Base-by-base conservation (phyloP, 1,284 basidiomycete species). In the Vanrija pseudolonga region DNA sequence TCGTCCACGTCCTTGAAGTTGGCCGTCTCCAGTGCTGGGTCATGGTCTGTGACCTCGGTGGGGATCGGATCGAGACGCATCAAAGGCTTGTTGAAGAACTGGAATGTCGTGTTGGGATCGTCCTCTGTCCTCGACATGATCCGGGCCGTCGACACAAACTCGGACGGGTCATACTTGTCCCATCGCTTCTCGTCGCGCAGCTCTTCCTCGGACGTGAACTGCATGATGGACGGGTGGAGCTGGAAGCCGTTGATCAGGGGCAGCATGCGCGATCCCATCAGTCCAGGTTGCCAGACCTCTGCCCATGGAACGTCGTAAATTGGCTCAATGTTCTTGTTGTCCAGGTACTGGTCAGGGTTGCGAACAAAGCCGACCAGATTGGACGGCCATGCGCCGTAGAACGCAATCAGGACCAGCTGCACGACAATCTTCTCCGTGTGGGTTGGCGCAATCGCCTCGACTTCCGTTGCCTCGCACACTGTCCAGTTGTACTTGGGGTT, bases 331-430 rank as follows among this genome's bases (percentile, higher is more conserved):
- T 55, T 45, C 46, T 72, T 71, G 37, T 59, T 57, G 3, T 44
- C 53, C 24, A 74, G 58, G 50, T 74, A 74, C 12, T 62, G 46
- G 17, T 62, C 62, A 1, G 68, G 69, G 54, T 74, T 66, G 51
- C 71, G 65, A 12, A 67, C 57, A 48, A 73, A 74, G 1, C 68
- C 71, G 28, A 73, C 61, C n/a, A 72, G 61, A 54, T 74, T 74
- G 9, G 72, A 74, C 3, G 72, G 72, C 72, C 72, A 74, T 3
- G 65, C 69, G 37, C 63, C 66, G 47, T 74, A 72, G 44, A 72
- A 49, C 9, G 59, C 62, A 24, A 72, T 60, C 12, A 72, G 61
- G 28, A 62, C 62, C 4, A 70, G 54, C 37, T 66, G 61, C 11
- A 67, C 64, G 45, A 69, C 64, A 1, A 56, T 54, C 28, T 65